These are phyloP conservation scores for Sarocladiaceae sp. DNA, from an alignment of 2,329 filamentous ascomycete genomes.

Conservation along the genomic window DNA sequence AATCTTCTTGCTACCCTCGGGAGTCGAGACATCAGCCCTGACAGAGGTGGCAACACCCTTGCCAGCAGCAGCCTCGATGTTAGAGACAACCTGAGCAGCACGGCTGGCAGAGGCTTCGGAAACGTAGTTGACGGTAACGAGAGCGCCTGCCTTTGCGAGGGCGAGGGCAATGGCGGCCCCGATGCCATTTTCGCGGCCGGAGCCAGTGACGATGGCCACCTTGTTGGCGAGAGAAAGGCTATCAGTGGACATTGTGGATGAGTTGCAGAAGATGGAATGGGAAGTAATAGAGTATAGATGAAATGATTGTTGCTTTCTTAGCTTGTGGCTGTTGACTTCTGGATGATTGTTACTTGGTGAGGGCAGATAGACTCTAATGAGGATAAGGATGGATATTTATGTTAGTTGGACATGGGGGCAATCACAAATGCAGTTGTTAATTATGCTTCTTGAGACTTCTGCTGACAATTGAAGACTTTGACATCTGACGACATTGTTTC, in stretches of 20 bases:
- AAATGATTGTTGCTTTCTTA: neutral
- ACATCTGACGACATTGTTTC: no score
- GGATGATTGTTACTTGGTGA: neutral
- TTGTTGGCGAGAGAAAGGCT: slow-evolving; percentile 29
- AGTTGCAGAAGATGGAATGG: neutral
- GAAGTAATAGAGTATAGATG: neutral
- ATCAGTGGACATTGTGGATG: slow-evolving; percentile 10
- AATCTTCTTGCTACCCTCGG: slow-evolving; percentile 21
- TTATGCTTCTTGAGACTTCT: no score
- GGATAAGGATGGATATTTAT: neutral
- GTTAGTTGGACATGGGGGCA: no score
- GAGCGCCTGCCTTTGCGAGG: slow-evolving; percentile 30
- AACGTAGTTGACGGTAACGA: slow-evolving; percentile 30
- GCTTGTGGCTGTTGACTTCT: neutral
- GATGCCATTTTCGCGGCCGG: slow-evolving; percentile 31
- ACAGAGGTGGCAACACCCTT: slow-evolving; percentile 17
- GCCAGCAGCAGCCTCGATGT: neutral
- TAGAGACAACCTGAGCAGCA: slow-evolving; percentile 22
- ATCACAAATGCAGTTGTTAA: no score
- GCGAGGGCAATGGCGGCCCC: slow-evolving; percentile 31
- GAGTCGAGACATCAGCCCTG: slow-evolving; percentile 23
- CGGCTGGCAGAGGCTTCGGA: slow-evolving; percentile 24
- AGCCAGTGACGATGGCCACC: slow-evolving; percentile 34
- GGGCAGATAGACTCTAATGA: neutral
- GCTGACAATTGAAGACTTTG: no score